Base-by-base conservation (phyloP, 176 grass and related monocot genomes). In the Oryza glaberrima region DNA sequence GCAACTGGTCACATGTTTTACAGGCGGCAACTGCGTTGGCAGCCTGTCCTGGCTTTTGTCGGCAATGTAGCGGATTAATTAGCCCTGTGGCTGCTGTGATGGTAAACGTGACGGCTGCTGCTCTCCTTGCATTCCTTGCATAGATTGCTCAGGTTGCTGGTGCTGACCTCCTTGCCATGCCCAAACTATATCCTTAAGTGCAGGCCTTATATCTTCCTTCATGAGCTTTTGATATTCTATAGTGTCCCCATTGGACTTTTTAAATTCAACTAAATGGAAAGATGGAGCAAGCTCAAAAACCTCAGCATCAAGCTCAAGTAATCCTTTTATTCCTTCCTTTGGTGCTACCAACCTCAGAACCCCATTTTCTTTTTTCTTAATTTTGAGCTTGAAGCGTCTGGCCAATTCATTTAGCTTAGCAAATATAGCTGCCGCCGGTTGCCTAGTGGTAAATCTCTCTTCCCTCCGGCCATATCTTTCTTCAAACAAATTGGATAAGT, bases 401-500 rank as follows among this genome's bases (percentile, higher is more conserved):
- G 89, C 89, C n/a, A 94, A 17, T 61, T 94, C 89, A 43, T 79
- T 83, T 3, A 94, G 41, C 81, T 78, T 94, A 41, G 80, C 87
- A 75, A 94, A 85, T 20, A 94, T 74, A 65, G 72, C 9, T 20
- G 17, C 70, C 49, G 81, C 84, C 69, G 89, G 72, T 51, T 85
- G 79, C 72, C 87, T 83, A n/a, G 89, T 86, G 44, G 89, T 84
- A 46, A 91, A 94, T n/a, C 86, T 79, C 1, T 75, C 79, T 81
- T 86, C 77, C 48, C 75, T 86, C 40, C 70, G 69, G 11, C 77
- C 79, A 54, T 83, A 30, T 56, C 64, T 82, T 69, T 71, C 71
- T 45, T 86, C 86, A 35, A 94, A 94, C 25, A 94, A 60, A 75
- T 85, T 82, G 22, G 92, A 94, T 36, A 94, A 79, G 56, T 91